Percentiles rank a stretch among this genome's conserved stretches.
These are phyloP conservation scores for Melaleuca alternifolia DNA, from an alignment of 345 rosid genomes.

Conservation along the genomic window DNA sequence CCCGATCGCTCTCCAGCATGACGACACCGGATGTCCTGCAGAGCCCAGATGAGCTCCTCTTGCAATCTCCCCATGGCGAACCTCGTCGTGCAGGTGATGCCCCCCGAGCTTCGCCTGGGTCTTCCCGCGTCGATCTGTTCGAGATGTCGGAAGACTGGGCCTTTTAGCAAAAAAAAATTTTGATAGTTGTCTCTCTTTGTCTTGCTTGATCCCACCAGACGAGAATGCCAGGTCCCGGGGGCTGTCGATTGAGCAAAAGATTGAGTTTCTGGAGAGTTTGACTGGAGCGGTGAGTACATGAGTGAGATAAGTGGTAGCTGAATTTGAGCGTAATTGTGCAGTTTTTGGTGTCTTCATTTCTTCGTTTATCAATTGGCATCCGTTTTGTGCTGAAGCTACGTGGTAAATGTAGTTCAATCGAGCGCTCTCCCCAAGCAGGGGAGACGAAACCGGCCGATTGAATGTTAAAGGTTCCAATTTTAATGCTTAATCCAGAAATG, in stretches of 20 bases:
- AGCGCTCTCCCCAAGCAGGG: not conserved
- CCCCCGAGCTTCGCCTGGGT: not conserved
- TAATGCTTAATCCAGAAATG: not conserved
- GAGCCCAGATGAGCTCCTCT: slow-evolving; percentile 37
- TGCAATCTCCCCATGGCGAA: slow-evolving; percentile 35
- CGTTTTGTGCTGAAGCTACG: not conserved
- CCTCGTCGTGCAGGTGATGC: slow-evolving; percentile 26
- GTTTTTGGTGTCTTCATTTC: not conserved
- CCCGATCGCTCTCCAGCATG: slow-evolving; percentile 29
- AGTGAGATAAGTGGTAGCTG: not conserved
- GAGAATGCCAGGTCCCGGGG: slow-evolving; percentile 45
- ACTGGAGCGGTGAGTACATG: slow-evolving; percentile 20
- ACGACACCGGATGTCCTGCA: slow-evolving; percentile 58
- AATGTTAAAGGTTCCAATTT: not conserved
- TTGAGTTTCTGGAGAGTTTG: slow-evolving; percentile 81
- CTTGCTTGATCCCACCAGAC: slow-evolving; percentile 16
- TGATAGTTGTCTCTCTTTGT: not conserved
- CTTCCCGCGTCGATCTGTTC: not conserved
- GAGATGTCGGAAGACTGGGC: not conserved
- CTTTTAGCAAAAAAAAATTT: not conserved
- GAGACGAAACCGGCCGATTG: not conserved
- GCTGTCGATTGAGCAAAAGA: slow-evolving; percentile 78
- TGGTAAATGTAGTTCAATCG: not conserved
- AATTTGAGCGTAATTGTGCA: not conserved
- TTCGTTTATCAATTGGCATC: not conserved